phyloP scores from a whole-genome alignment of 176 grass and related monocot species.

The Metroxylon sagu region DNA sequence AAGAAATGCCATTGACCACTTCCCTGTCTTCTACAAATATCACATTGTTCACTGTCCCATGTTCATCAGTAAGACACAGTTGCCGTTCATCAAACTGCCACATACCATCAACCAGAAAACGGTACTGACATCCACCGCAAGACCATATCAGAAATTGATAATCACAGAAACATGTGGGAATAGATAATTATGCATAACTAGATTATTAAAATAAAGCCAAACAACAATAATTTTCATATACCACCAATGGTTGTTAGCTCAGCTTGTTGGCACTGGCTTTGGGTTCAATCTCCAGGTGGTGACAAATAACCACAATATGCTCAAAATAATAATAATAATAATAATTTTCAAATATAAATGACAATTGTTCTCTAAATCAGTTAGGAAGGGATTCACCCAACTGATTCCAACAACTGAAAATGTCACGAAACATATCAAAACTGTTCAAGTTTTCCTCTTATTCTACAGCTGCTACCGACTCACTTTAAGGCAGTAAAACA shows the following conservation, averaged over 20 bases:
- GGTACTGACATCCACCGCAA: constrained; percentile 47
- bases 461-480: too few relatives aligned
- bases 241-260: background rate
- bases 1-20: constrained; percentile 35
- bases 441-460: too few relatives aligned
- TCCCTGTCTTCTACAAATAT: constrained; percentile 40
- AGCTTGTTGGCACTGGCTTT: background rate
- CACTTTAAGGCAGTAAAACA: too few relatives aligned
- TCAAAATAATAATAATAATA: too few relatives aligned
- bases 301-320: too few relatives aligned
- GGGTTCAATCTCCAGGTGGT: too few relatives aligned
- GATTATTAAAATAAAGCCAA: background rate
- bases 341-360: too few relatives aligned
- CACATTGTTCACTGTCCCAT: constrained; percentile 51
- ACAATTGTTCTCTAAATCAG: too few relatives aligned
- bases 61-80: constrained; percentile 30
- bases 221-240: background rate
- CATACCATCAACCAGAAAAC: constrained; percentile 52
- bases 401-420: too few relatives aligned
- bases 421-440: too few relatives aligned
- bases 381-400: too few relatives aligned
- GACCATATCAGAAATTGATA: constrained; percentile 21
- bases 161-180: background rate
- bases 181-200: constrained; percentile 19
- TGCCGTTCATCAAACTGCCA: constrained; percentile 50